phyloP scores from a whole-genome alignment of 805 yeast species.

The Jamesozyma piceae region DNA sequence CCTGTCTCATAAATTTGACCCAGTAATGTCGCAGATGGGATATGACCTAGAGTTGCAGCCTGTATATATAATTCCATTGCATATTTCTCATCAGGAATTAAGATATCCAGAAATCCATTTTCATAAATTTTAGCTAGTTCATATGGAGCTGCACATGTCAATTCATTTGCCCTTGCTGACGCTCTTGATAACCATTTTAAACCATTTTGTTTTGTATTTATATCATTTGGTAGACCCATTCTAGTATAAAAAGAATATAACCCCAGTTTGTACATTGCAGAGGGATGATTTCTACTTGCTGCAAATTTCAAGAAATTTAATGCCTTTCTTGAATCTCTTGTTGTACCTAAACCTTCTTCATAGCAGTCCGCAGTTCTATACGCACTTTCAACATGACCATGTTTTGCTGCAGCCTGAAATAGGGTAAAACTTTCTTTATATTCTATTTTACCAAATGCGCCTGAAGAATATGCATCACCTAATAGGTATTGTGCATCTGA shows the following conservation, averaged over 20 bases:
- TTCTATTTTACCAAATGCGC: slow-evolving; percentile 74
- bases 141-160: slow-evolving; percentile 87
- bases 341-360: slow-evolving; percentile 89
- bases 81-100: slow-evolving; percentile 73
- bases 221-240: slow-evolving; percentile 68
- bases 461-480: slow-evolving; percentile 83
- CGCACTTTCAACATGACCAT: slow-evolving; percentile 84
- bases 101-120: slow-evolving; percentile 76
- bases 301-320: slow-evolving; percentile 77
- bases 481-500: slow-evolving; percentile 85
- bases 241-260: slow-evolving; percentile 73
- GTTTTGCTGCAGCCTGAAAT: slow-evolving; percentile 87
- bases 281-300: slow-evolving; percentile 85
- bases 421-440: slow-evolving; percentile 63
- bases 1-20: slow-evolving; percentile 83
- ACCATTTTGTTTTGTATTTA: slow-evolving; percentile 71
- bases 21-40: slow-evolving; percentile 66
- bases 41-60: slow-evolving; percentile 81
- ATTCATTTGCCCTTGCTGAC: slow-evolving; percentile 68
- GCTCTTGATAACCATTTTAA: slow-evolving; percentile 91
- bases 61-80: slow-evolving; percentile 79
- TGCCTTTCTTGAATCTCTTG: slow-evolving; percentile 79
- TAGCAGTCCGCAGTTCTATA: slow-evolving; percentile 86
- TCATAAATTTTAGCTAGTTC: slow-evolving; percentile 82
- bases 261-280: slow-evolving; percentile 94